These are phyloP conservation scores for Castanopsis chinensis DNA, from an alignment of 306 rosid species.

Conservation along the genomic window DNA sequence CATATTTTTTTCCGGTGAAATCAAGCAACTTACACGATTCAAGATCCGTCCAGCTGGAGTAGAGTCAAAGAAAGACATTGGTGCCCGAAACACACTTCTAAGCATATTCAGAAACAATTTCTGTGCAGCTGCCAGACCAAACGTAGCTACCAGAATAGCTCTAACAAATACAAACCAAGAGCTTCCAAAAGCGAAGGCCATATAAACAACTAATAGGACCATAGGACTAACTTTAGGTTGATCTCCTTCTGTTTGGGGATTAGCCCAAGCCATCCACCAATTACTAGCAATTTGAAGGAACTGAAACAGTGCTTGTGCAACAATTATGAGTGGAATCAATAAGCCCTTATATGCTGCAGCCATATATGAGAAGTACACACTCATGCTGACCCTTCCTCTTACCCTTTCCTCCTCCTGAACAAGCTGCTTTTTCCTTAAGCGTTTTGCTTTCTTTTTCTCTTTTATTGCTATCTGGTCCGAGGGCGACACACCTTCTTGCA, in stretches of 20 bases:
- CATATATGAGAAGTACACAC: conserved; percentile 94
- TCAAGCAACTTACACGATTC: conserved; percentile 71
- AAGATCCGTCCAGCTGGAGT: conserved; percentile 96
- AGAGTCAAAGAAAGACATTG: conserved; percentile 96
- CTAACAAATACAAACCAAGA: conserved; percentile 82
- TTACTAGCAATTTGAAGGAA: conserved; percentile 99
- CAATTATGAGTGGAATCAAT: conserved; percentile 81
- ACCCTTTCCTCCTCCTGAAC: conserved; percentile 99
- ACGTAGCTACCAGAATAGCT: conserved; percentile 89
- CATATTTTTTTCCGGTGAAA: background rate
- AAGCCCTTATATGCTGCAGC: conserved; percentile 95
- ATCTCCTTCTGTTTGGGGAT: conserved; percentile 97
- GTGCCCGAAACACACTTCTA: conserved; percentile 75
- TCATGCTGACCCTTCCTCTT: conserved; percentile 99
- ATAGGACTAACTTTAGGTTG: conserved; percentile 77
- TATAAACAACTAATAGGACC: conserved; percentile 80
- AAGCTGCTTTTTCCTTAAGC: conserved; percentile 86
- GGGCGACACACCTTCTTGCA: conserved; percentile 74
- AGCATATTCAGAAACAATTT: conserved; percentile 85
- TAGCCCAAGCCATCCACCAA: conserved; percentile 99
- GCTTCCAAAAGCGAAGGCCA: conserved; percentile 97
- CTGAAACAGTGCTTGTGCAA: conserved; percentile 86
- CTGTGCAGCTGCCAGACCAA: conserved; percentile 90
- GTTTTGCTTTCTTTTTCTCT: conserved; percentile 93
- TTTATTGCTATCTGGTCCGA: conserved; percentile 66